Evolutionary conservation across 306 rosid genomes (phyloP).

Genomic region (Calophaca sinica): DNA sequence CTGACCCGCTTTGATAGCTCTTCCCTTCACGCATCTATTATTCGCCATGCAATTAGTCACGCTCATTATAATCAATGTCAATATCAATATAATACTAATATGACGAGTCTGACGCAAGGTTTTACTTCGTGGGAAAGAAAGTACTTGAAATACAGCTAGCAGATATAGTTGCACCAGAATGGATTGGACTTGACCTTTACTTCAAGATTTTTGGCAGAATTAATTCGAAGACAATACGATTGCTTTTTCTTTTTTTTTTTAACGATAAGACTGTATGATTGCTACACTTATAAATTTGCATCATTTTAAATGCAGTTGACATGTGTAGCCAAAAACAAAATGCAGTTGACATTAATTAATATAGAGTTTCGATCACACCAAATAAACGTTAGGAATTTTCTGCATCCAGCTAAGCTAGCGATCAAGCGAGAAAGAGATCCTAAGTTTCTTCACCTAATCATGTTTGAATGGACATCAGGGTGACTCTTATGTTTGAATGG

Average conservation of each 20-base stretch:
- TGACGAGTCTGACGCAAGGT: too few species aligned
- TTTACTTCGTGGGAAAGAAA: constrained; percentile 10
- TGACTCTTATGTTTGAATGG: too few species aligned
- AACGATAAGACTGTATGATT: too few species aligned
- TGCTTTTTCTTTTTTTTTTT: too few species aligned
- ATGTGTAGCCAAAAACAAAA: too few species aligned
- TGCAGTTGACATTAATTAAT: background rate
- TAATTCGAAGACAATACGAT: background rate
- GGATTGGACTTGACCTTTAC: background rate
- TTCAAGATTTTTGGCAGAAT: background rate
- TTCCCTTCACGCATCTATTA: too few species aligned
- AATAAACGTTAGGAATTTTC: background rate
- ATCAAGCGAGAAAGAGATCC: background rate
- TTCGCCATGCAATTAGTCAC: background rate
- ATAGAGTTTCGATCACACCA: background rate
- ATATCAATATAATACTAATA: too few species aligned
- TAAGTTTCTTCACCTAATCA: too few species aligned
- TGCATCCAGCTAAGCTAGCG: background rate
- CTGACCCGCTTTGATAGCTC: too few species aligned
- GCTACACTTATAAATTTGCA: too few species aligned
- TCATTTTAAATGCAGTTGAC: too few species aligned
- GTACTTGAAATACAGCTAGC: background rate
- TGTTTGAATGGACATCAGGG: too few species aligned
- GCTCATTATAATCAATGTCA: background rate
- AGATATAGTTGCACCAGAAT: background rate